Conservation (phyloP, 768 basidiomycete species). For the Suillus ampliporus region DNA sequence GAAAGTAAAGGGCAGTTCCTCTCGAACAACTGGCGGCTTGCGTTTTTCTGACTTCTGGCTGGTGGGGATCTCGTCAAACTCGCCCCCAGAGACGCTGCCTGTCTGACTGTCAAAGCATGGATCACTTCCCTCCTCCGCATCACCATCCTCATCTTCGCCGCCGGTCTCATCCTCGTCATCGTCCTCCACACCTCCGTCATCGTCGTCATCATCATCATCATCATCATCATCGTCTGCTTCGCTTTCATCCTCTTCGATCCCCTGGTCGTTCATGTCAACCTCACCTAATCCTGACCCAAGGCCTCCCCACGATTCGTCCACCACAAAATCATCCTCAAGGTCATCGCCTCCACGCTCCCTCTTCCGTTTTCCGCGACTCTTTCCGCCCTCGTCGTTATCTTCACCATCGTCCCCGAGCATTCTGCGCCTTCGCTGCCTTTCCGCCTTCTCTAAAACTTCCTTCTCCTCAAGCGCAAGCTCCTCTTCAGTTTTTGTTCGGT, state of each 20-base stretch:
- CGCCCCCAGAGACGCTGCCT: conserved; percentile 43
- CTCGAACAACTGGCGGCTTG: conserved; percentile 34
- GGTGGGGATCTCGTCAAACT: conserved; percentile 48
- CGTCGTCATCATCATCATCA: conserved; percentile 35
- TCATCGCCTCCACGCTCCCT: conserved; percentile 81
- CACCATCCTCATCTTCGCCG: conserved; percentile 44
- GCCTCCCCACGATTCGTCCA: conserved; percentile 42
- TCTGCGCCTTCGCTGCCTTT: conserved; percentile 73
- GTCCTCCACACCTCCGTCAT: conserved; percentile 38
- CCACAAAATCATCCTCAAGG: conserved; percentile 83
- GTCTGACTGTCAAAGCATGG: conserved; percentile 18
- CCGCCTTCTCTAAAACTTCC: conserved; percentile 84
- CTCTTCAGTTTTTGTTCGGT: conserved; percentile 96
- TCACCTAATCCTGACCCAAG: conserved; percentile 41
- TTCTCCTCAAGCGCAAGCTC: conserved; percentile 90
- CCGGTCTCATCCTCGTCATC: conserved; percentile 31
- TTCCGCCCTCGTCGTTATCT: conserved; percentile 59
- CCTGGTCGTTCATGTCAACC: conserved; percentile 47
- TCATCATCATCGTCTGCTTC: conserved; percentile 39
- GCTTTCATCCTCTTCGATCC: conserved; percentile 32
- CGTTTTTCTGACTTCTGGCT: conserved; percentile 40
- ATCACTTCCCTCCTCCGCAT: conserved; percentile 45
- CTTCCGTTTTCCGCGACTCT: conserved; percentile 49
- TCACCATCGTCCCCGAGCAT: conserved; percentile 85
- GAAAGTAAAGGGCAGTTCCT: conserved; percentile 92